Base-by-base conservation (phyloP, 2,329 filamentous ascomycete genomes). In the Botrytis galanthina region DNA sequence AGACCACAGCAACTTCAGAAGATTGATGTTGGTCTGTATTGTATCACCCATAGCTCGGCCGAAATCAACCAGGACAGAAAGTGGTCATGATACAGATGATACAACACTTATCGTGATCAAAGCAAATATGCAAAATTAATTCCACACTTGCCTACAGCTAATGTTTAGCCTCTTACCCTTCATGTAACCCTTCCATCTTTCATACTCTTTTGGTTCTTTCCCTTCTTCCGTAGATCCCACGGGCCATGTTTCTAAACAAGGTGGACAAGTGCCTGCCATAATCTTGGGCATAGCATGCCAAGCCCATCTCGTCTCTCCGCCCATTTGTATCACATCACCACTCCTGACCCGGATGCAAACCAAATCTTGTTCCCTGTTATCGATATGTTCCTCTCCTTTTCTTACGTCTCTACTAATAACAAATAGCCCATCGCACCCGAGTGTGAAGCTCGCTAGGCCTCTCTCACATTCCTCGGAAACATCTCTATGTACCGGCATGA, bases 241-340 rank as follows among this genome's bases (percentile, higher is more conserved):
- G 20, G 95, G 95, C 95, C 95, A 98, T 57, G 92, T 85, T 71
- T 85, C 83, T 73, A 98, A 82, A 82, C 90, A 92, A 0, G 84
- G 84, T 0, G 95, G 95, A 82, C 95, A 98, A 0, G 93, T 97
- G 0, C 85, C 89, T 60, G 89, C 88, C 60, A 98, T 81, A 12
- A 98, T 91, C 81, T 95, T 97, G 8, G 95, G 95, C 42, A 98
- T 94, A 18, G 93, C 95, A 84, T 98, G 95, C 95, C 95, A 98
- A 5, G 95, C 94, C 83, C 94, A 97, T 68, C 95, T 87, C 4
- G 93, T 92, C 75, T 90, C 86, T 26, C 92, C 88, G 71, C 89
- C 91, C 95, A 99, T 98, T 81, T 97, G 94, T 1, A 98, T 90
- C 1, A 91, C 94, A 84, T 98, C 95, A 0, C 96, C 95, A 1